phyloP scores from a whole-genome alignment of 1,139 yeast species.

The Saccharomyces hybrid region DNA sequence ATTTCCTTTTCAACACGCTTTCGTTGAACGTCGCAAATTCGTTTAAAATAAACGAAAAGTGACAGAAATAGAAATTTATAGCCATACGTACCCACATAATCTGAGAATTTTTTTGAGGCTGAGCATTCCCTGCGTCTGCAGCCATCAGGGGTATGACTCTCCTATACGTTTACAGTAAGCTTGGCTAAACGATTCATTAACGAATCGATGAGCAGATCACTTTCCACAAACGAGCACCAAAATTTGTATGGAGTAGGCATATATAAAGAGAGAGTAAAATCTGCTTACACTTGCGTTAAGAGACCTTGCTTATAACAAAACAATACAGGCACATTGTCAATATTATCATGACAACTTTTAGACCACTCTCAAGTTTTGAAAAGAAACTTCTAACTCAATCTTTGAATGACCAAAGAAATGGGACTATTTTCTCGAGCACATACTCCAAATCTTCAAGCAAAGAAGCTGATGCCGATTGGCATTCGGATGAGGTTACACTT shows the following conservation, averaged over 20 bases:
- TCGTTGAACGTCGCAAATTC: conserved; percentile 1
- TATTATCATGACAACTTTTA: conserved; percentile 3
- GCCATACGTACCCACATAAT: not conserved
- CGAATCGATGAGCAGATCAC: not conserved
- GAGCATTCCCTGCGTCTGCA: conserved; percentile 1
- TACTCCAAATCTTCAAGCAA: not conserved
- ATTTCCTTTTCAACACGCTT: not conserved
- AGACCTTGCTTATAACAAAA: not conserved
- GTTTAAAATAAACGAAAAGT: not conserved
- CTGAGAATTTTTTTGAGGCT: not conserved
- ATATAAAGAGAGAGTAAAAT: not conserved
- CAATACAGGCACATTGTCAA: not conserved
- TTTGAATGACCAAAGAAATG: conserved; percentile 20
- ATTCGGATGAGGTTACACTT: conserved; percentile 23
- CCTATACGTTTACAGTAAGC: not conserved
- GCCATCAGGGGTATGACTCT: conserved; percentile 1
- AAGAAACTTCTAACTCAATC: conserved; percentile 20
- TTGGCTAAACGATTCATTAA: not conserved
- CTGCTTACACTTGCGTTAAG: not conserved
- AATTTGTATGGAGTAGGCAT: not conserved
- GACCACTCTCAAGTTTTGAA: conserved; percentile 23
- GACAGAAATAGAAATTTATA: not conserved
- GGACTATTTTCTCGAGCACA: conserved; percentile 15
- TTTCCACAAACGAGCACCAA: not conserved
- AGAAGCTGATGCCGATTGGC: conserved; percentile 10